Evolutionary conservation across 495 filamentous ascomycete species (phyloP).

Genomic region (Aspergillus cristatus): DNA sequence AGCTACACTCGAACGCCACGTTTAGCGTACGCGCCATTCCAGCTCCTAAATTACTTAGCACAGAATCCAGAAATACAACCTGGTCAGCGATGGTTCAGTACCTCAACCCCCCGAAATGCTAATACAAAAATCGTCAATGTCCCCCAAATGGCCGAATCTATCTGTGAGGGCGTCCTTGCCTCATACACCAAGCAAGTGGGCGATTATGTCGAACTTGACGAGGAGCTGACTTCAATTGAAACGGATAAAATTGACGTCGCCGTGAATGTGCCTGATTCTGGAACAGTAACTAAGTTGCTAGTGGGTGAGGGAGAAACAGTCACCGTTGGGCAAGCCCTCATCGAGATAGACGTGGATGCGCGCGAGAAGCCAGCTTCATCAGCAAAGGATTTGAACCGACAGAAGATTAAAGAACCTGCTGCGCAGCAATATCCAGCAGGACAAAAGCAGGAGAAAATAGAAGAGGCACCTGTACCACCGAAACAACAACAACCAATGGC

Average conservation of each 20-base stretch:
- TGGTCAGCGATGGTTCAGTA: no score
- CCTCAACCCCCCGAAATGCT: background rate
- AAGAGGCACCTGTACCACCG: background rate
- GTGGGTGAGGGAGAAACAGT: slow-evolving; percentile 85
- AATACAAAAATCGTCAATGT: slow-evolving; percentile 35
- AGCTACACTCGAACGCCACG: no score
- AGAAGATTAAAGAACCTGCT: slow-evolving; percentile 6
- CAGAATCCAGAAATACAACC: no score
- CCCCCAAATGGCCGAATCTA: slow-evolving; percentile 91
- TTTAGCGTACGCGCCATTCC: no score
- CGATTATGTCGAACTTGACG: slow-evolving; percentile 77
- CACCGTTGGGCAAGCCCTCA: slow-evolving; percentile 71
- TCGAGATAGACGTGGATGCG: slow-evolving; percentile 39
- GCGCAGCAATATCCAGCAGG: slow-evolving; percentile 32
- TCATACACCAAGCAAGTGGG: slow-evolving; percentile 77
- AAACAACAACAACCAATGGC: slow-evolving; percentile 1
- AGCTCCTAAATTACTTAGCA: no score
- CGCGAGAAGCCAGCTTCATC: slow-evolving; percentile 53
- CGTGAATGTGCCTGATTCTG: slow-evolving; percentile 76
- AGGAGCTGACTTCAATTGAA: slow-evolving; percentile 90
- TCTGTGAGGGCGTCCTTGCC: slow-evolving; percentile 82
- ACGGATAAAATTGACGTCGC: slow-evolving; percentile 92
- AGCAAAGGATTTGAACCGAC: slow-evolving; percentile 23
- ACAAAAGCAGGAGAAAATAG: slow-evolving; percentile 10
- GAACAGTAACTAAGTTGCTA: slow-evolving; percentile 71